phyloP scores from a whole-genome alignment of 2,329 filamentous ascomycete species.

The Coleophoma eucalyptorum region DNA sequence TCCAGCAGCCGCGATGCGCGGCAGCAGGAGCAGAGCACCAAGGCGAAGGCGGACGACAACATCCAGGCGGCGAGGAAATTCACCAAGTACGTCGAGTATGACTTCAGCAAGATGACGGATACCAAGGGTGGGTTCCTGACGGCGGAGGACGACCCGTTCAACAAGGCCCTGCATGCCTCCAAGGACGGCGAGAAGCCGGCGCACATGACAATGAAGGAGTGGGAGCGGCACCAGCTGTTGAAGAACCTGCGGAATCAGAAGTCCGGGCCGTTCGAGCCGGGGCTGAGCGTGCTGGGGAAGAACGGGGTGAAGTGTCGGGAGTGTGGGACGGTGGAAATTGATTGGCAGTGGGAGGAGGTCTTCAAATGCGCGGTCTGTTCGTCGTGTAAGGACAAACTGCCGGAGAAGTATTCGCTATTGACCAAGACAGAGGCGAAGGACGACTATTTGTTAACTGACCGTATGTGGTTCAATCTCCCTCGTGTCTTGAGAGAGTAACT shows the following conservation, averaged over 20 bases:
- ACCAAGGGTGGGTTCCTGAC: constrained; percentile 94
- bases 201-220: constrained; percentile 86
- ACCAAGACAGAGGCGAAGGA: constrained; percentile 96
- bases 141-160: constrained; percentile 87
- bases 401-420: constrained; percentile 90
- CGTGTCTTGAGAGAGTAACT: not conserved
- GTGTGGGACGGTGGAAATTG: constrained; percentile 80
- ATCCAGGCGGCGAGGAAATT: constrained; percentile 78
- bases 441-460: constrained; percentile 92
- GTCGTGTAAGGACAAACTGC: constrained; percentile 80
- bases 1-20: constrained; percentile 24
- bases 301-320: constrained; percentile 74
- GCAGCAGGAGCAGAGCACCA: not conserved
- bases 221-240: constrained; percentile 80
- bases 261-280: constrained; percentile 82
- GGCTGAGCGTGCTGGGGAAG: constrained; percentile 69
- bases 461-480: constrained; percentile 42
- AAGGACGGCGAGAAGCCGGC: constrained; percentile 66
- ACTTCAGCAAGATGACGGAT: constrained; percentile 96
- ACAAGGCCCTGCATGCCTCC: constrained; percentile 65
- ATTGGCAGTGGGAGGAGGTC: constrained; percentile 90
- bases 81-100: constrained; percentile 92
- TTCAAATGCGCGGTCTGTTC: constrained; percentile 75
- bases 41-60: constrained; percentile 9
- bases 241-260: constrained; percentile 69